These are phyloP conservation scores for Umbilicaria muhlenbergii DNA, from an alignment of 495 filamentous ascomycete genomes.

Conservation along the genomic window DNA sequence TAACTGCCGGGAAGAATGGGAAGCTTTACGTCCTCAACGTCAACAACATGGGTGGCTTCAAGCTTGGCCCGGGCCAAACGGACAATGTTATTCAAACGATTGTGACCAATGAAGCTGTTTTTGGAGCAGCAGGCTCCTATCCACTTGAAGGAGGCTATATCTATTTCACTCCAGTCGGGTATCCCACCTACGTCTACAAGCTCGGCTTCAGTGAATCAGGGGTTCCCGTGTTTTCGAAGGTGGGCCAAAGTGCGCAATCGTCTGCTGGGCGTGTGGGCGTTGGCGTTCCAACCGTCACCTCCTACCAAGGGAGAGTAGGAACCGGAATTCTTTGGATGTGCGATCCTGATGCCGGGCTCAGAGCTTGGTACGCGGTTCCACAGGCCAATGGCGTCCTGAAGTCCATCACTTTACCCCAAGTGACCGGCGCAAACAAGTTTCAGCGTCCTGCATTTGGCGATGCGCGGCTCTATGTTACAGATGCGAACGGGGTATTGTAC, in stretches of 20 bases:
- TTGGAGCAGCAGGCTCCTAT: constrained; percentile 29
- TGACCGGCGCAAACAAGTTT: constrained; percentile 27
- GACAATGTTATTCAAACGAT: constrained; percentile 30
- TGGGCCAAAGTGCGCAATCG: constrained; percentile 17
- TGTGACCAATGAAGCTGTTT: constrained; percentile 21
- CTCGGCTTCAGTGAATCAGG: constrained; percentile 19
- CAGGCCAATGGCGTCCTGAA: constrained; percentile 20
- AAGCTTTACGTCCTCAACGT: constrained; percentile 31
- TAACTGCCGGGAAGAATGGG: constrained; percentile 28
- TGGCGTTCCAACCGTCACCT: constrained; percentile 24
- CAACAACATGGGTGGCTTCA: constrained; percentile 32
- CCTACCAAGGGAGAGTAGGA: constrained; percentile 23
- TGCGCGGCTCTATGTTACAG: constrained; percentile 26
- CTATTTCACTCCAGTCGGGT: constrained; percentile 25
- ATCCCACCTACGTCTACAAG: constrained; percentile 17
- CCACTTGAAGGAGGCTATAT: constrained; percentile 33
- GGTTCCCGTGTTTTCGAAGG: constrained; percentile 21
- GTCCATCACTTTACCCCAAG: constrained; percentile 22
- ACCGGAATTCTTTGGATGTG: constrained; percentile 23
- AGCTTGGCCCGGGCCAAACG: constrained; percentile 22
- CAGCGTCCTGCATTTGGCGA: constrained; percentile 32
- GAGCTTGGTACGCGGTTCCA: constrained; percentile 24
- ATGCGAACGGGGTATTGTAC: constrained; percentile 21
- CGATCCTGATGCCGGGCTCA: constrained; percentile 21
- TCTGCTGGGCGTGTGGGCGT: constrained; percentile 25